Percentiles rank a stretch among this genome's conserved stretches.
phyloP scores from a whole-genome alignment of 352 stramenopile genomes.

The Globisporangium recalcitrans region DNA sequence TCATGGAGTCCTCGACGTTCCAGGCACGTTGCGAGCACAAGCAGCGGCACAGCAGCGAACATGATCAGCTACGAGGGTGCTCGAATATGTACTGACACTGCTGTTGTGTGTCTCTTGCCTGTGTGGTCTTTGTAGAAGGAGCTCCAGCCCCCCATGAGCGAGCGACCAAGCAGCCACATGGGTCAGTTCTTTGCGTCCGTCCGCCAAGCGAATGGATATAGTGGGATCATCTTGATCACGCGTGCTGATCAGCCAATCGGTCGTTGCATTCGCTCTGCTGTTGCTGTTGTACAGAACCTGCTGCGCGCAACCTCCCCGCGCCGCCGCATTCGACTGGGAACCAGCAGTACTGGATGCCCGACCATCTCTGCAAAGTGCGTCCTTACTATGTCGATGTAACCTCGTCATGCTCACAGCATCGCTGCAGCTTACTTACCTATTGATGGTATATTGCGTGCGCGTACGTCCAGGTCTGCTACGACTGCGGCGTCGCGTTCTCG shows the following conservation, averaged over 20 bases:
- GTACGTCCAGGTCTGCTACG: slow-evolving; percentile 62
- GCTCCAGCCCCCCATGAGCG: slow-evolving; percentile 14
- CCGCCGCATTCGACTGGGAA: slow-evolving; percentile 34
- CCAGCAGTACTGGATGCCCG: slow-evolving; percentile 85
- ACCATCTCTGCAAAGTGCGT: slow-evolving; percentile 75
- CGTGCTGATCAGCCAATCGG: too few species aligned
- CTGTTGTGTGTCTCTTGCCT: not conserved
- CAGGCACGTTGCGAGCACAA: slow-evolving; percentile 25
- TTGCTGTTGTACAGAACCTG: slow-evolving; percentile 9
- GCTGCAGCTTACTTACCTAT: not conserved
- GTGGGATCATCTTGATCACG: not conserved
- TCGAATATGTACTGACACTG: not conserved
- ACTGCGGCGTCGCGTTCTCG: slow-evolving; percentile 76
- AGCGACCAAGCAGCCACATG: slow-evolving; percentile 12
- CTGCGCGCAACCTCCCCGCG: slow-evolving; percentile 23
- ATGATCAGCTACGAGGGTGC: not conserved
- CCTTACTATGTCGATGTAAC: not conserved
- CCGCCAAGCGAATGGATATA: not conserved
- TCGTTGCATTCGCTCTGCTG: not conserved
- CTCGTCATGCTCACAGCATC: not conserved
- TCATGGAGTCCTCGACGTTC: slow-evolving; percentile 37
- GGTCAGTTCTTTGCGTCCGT: slow-evolving; percentile 4
- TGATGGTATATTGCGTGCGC: not conserved
- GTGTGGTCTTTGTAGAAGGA: slow-evolving; percentile 12
- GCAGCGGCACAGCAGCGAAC: not conserved